A percentile compares a stretch with the other conserved stretches of the same genome.
phyloP scores from a whole-genome alignment of 345 rosid species.

The Acer saccharum region DNA sequence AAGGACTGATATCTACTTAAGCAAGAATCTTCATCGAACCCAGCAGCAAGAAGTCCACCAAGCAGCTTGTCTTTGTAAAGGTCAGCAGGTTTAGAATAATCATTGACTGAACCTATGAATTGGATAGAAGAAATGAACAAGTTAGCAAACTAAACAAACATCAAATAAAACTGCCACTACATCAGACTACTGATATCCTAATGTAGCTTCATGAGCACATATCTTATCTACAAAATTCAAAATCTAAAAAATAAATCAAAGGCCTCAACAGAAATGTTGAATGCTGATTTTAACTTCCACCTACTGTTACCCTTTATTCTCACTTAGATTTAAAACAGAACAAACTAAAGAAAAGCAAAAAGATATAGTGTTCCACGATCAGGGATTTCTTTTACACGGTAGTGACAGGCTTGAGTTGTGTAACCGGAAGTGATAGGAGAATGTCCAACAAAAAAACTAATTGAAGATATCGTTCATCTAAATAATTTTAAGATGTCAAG shows the following conservation, averaged over 20 bases:
- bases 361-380: background rate
- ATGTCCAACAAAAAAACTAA: background rate
- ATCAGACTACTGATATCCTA: conserved; percentile 2
- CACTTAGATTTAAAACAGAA: background rate
- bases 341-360: background rate
- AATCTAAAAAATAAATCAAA: background rate
- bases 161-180: background rate
- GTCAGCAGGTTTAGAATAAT: conserved; percentile 26
- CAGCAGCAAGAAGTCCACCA: conserved; percentile 58
- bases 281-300: background rate
- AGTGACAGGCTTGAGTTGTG: background rate
- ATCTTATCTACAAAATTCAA: background rate
- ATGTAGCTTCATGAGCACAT: background rate
- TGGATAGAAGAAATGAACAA: conserved; percentile 8
- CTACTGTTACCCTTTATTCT: background rate
- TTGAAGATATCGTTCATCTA: background rate
- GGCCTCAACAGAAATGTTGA: background rate
- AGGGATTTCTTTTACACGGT: background rate
- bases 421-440: background rate
- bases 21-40: conserved; percentile 53
- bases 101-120: conserved; percentile 25
- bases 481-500: background rate
- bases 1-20: conserved; percentile 54
- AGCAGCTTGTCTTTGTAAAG: conserved; percentile 34
- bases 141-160: background rate